Evolutionary conservation across 2,329 filamentous ascomycete genomes (phyloP).

Genomic region (Hypoxylon sp.): DNA sequence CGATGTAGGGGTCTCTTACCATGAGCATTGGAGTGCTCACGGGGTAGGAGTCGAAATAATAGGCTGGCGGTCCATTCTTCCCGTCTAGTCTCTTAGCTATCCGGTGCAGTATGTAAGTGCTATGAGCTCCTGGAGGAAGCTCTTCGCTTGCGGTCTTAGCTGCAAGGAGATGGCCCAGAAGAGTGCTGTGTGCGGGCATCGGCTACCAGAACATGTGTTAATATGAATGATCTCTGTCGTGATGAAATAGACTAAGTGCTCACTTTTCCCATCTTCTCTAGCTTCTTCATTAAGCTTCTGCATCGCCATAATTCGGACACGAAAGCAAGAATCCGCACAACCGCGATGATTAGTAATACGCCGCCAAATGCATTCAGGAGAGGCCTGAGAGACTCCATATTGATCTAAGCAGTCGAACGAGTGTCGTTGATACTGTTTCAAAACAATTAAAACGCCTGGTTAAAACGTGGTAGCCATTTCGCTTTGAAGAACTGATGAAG

Average conservation of each 20-base stretch:
- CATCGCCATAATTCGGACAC: conserved; percentile 42
- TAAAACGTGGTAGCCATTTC: background rate
- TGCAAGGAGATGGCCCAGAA: conserved; percentile 53
- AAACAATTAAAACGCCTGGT: background rate
- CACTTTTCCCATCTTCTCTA: conserved; percentile 49
- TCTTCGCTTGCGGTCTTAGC: conserved; percentile 52
- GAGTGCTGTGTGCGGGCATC: conserved; percentile 49
- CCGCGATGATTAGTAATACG: conserved; percentile 39
- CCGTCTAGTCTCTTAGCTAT: conserved; percentile 45
- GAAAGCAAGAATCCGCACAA: conserved; percentile 39
- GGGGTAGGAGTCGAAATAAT: conserved; percentile 53
- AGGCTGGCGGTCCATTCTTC: conserved; percentile 45
- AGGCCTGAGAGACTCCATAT: conserved; percentile 38
- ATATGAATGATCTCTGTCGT: background rate
- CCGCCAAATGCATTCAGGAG: conserved; percentile 46
- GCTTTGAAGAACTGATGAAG: background rate
- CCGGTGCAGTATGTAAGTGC: conserved; percentile 47
- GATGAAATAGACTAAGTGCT: conserved; percentile 5
- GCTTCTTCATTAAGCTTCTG: conserved; percentile 42
- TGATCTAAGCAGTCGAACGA: background rate
- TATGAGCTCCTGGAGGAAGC: conserved; percentile 49
- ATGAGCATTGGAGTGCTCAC: conserved; percentile 50
- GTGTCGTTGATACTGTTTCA: background rate
- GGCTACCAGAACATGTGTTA: conserved; percentile 46
- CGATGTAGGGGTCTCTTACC: conserved; percentile 52